Evolutionary conservation across 2,329 filamentous ascomycete species (phyloP).

Genomic region (Cytospora mali): DNA sequence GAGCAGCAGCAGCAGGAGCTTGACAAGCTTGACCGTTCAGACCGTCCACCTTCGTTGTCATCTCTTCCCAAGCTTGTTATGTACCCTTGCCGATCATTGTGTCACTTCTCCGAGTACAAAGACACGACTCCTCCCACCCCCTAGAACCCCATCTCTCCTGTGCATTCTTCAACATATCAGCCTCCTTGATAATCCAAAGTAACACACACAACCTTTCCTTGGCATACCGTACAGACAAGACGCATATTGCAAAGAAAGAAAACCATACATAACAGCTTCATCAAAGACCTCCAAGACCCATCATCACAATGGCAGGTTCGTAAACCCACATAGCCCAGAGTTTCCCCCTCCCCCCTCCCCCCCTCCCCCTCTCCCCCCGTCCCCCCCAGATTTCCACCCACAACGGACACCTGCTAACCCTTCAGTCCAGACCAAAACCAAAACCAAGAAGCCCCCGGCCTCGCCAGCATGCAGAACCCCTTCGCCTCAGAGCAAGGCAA

Average conservation of each 20-base stretch:
- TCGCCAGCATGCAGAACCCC: constrained; percentile 24
- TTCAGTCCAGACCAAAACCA: constrained; percentile 27
- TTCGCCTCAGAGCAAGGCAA: constrained; percentile 10
- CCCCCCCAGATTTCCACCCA: neutral
- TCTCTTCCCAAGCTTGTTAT: neutral
- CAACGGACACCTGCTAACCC: neutral
- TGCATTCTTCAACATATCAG: neutral
- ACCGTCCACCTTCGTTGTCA: neutral
- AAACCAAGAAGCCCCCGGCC: constrained; percentile 31
- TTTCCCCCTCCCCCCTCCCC: neutral
- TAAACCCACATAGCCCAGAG: neutral
- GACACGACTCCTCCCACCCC: constrained; percentile 1
- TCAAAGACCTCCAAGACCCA: too few species aligned
- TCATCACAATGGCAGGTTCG: constrained; percentile 24
- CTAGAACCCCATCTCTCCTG: neutral
- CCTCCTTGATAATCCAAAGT: neutral
- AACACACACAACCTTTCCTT: neutral
- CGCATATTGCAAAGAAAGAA: neutral
- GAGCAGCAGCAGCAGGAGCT: too few species aligned
- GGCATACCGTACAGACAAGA: neutral
- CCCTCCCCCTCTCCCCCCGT: neutral
- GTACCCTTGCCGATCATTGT: constrained; percentile 19
- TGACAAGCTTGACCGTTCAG: neutral
- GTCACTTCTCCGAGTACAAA: constrained; percentile 17
- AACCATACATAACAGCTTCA: neutral